Evolutionary conservation across 1,139 yeast species (phyloP), one percentile per base, ranked within the genome.

Genomic region (Diutina rugosa): DNA sequence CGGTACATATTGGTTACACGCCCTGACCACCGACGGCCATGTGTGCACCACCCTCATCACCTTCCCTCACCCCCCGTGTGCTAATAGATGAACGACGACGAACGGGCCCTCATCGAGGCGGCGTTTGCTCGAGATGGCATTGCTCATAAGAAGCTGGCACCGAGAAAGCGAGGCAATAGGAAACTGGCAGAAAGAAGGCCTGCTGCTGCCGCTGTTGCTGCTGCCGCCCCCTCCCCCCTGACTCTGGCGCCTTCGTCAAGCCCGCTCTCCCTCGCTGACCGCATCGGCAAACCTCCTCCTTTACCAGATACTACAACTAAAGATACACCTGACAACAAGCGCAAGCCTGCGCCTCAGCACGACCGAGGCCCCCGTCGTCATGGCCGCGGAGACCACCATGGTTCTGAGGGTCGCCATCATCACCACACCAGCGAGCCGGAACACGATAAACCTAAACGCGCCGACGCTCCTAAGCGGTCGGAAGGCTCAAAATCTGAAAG

Each of bases 101-200:
- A 49, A 9, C 30, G 53, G 6, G 53, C 41, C n/a, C 53, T 49
- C 26, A 49, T 49, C 18, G 53, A 49, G 21, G 53, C 12, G 14
- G 32, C 32, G 41, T 49, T 49, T 32, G 53, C 53, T 29, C n/a
- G 32, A 32, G 53, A 49, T 16, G 53, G 53, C 29, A 49, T 49
- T 18, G 21, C 21, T 5, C 53, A 49, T 9, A 49, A 49, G 14
- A 28, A 29, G 21, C 6, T 14, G 6, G 32, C 32, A 38, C 21
- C 35, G 10, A 28, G 14, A 10, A 28, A 29, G 32, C 35, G 51
- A 10, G 32, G 38, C 6, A n/a, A n/a, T 6, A 48, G 29, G 21
- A 46, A 46, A 10, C 49, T 30, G 9, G 46, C 46, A 10, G 26
- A 35, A 6, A 9, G 46, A 6, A 7, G 4, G 16, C 46, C 18